Evolutionary conservation across 2,329 filamentous ascomycete species (phyloP).

Genomic region (Metarhizium anisopliae): DNA sequence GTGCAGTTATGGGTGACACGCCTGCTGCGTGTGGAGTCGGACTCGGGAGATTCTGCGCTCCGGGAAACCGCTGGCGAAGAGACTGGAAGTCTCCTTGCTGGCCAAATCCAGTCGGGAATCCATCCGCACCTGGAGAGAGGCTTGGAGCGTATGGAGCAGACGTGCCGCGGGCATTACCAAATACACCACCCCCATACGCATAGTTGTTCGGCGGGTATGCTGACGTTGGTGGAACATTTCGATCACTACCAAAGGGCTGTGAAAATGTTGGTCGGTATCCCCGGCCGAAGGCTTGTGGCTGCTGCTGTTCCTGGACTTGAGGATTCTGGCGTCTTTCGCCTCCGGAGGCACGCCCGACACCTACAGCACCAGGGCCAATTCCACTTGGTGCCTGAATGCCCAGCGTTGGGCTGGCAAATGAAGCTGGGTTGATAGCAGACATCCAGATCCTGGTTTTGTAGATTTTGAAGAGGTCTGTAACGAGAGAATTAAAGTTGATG

Average conservation of each 20-base stretch:
- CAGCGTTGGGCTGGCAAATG: slow-evolving; percentile 72
- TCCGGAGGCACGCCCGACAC: slow-evolving; percentile 38
- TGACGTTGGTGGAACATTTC: slow-evolving; percentile 27
- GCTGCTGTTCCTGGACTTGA: slow-evolving; percentile 25
- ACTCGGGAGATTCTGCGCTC: slow-evolving; percentile 27
- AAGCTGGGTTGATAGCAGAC: slow-evolving; percentile 97
- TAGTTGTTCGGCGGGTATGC: slow-evolving; percentile 27
- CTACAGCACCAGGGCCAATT: slow-evolving; percentile 58
- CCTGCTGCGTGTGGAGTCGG: slow-evolving; percentile 26
- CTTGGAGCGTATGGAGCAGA: slow-evolving; percentile 18
- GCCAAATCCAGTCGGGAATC: slow-evolving; percentile 21
- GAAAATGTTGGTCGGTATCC: slow-evolving; percentile 34
- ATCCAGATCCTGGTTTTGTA: slow-evolving; percentile 99
- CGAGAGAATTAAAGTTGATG: slow-evolving; percentile 97
- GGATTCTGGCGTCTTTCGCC: slow-evolving; percentile 41
- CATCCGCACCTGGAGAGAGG: slow-evolving; percentile 19
- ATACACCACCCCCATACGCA: slow-evolving; percentile 23
- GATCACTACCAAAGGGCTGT: slow-evolving; percentile 33
- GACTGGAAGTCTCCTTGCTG: slow-evolving; percentile 35
- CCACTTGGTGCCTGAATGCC: slow-evolving; percentile 62
- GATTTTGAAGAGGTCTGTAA: slow-evolving; percentile 96
- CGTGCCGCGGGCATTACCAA: slow-evolving; percentile 23
- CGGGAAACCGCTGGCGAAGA: slow-evolving; percentile 38
- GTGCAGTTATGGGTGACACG: slow-evolving; percentile 31
- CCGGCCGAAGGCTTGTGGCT: slow-evolving; percentile 28